phyloP scores from a whole-genome alignment of 805 yeast species.

The Metschnikowia sp. region DNA sequence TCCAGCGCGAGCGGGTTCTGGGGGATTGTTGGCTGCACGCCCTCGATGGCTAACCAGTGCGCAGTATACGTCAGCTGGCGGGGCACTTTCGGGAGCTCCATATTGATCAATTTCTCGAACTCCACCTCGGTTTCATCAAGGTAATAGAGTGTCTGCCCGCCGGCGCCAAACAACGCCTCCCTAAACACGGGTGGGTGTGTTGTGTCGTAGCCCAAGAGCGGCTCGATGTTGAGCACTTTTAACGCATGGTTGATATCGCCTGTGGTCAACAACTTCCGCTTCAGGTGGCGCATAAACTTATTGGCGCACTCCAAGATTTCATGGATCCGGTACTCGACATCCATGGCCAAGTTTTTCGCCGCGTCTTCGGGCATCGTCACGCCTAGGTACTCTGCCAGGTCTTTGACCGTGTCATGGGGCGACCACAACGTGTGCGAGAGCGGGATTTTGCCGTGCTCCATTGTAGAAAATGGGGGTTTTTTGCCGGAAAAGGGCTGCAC shows the following conservation, averaged over 20 bases:
- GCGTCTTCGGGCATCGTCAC: slow-evolving; percentile 85
- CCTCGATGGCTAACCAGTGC: slow-evolving; percentile 97
- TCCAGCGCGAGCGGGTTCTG: slow-evolving; percentile 89
- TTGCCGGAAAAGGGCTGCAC: too few species aligned
- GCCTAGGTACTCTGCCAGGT: slow-evolving; percentile 91
- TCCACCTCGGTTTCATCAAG: slow-evolving; percentile 91
- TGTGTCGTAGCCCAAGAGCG: slow-evolving; percentile 83
- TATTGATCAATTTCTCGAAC: slow-evolving; percentile 88
- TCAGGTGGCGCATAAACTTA: slow-evolving; percentile 93
- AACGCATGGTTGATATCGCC: slow-evolving; percentile 80
- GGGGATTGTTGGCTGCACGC: slow-evolving; percentile 96
- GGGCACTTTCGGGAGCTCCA: slow-evolving; percentile 94
- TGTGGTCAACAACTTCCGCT: slow-evolving; percentile 76
- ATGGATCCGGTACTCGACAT: slow-evolving; percentile 95
- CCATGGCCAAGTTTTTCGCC: slow-evolving; percentile 94
- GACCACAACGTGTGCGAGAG: slow-evolving; percentile 94
- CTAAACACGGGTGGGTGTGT: slow-evolving; percentile 70
- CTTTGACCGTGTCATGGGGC: slow-evolving; percentile 93
- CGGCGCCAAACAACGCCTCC: slow-evolving; percentile 78
- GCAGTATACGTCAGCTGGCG: slow-evolving; percentile 90
- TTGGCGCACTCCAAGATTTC: slow-evolving; percentile 94
- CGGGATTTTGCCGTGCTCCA: slow-evolving; percentile 44
- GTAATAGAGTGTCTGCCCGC: slow-evolving; percentile 91
- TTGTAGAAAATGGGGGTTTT: neutral
- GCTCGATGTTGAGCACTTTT: slow-evolving; percentile 85